Conservation (phyloP, 2,329 filamentous ascomycete species). For the Aspergillus sp. region DNA sequence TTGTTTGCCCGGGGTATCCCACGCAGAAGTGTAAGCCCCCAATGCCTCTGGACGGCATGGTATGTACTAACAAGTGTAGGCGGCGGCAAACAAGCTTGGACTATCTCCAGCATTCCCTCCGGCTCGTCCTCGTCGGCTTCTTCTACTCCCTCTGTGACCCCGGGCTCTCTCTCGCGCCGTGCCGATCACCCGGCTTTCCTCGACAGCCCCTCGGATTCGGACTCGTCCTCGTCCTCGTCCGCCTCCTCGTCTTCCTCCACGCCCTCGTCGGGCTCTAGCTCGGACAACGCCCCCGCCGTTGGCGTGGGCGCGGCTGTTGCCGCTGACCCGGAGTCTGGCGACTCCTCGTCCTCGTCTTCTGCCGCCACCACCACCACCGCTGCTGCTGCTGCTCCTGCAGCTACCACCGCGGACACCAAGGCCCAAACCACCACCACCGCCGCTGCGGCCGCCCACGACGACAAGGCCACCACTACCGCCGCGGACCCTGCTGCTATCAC, state of each 20-base stretch:
- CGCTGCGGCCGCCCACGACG: not conserved
- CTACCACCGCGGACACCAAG: not conserved
- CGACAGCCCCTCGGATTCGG: not conserved
- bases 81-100: slow-evolving; percentile 13
- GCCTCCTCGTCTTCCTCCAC: not conserved
- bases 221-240: not conserved
- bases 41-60: not conserved
- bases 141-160: slow-evolving; percentile 2
- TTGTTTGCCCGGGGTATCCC: slow-evolving; percentile 14
- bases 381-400: not conserved
- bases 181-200: not conserved
- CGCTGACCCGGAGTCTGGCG: not conserved
- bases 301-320: slow-evolving; percentile 6
- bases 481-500: not conserved
- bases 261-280: not conserved
- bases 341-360: not conserved
- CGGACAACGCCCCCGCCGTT: not conserved
- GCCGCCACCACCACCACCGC: not conserved
- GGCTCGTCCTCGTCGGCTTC: too few species aligned
- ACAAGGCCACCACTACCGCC: not conserved
- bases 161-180: not conserved
- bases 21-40: slow-evolving; percentile 13
- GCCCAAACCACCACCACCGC: not conserved
- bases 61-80: slow-evolving; percentile 5
- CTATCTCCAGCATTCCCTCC: slow-evolving; percentile 2